Evolutionary conservation across 352 stramenopile species (phyloP), one percentile per base, ranked within the genome.

Genomic region (Lagenidium sp.): DNA sequence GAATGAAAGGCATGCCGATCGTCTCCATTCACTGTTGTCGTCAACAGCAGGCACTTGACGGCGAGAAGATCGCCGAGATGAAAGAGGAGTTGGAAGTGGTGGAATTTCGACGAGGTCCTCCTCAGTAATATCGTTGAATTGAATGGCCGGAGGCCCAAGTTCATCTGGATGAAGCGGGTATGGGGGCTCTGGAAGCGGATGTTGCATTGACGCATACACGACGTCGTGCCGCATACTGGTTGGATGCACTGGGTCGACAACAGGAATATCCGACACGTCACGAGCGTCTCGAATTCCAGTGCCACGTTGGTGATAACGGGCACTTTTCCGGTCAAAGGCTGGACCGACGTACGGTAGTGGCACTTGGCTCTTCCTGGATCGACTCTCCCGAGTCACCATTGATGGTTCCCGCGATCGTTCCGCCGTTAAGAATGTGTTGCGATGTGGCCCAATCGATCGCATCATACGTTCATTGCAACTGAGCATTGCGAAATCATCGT

Each of bases 401-500:
- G n/a, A n/a, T n/a, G n/a, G n/a, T n/a, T 60, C 25, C 19, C 53
- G 47, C n/a, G 40, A 44, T 0, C 36, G 53, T 13, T 77, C 46
- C 18, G 65, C 66, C 4, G 60, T 70, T 20, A 85, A 50, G 37
- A 75, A 85, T 10, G 70, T 80, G 45, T 68, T 82, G 18, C 41
- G 40, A 35, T 57, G 36, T 10, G 36, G 34, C 10, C 40, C 42
- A 31, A 60, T 47, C 44, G 63, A 69, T 36, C 56, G 64, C 53
- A 89, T 82, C 6, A 72, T 67, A 18, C 52, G 47, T 55, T 89
- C 76, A 38, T 82, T 45, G 42, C 82, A 71, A 38, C 76, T 89
- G 19, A 89, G 71, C 76, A 89, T 89, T 16, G 70, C 76, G 50
- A 89, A 89, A 41, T 85, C 68, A 44, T 89, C 67, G 23, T 78